phyloP scores from a whole-genome alignment of 257 asterid species.

The Voacanga thouarsii region DNA sequence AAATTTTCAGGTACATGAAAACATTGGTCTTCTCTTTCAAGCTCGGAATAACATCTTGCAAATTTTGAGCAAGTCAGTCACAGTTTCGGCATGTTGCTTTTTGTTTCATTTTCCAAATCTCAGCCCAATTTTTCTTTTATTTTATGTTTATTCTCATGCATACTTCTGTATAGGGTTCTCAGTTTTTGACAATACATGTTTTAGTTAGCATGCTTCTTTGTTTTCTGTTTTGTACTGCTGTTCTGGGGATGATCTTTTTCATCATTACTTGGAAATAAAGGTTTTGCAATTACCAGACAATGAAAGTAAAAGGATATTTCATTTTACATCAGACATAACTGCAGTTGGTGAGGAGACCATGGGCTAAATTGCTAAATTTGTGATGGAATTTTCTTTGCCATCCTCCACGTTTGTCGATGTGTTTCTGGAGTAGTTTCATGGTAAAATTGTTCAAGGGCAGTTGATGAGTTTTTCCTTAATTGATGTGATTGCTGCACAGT shows the following conservation, averaged over 20 bases:
- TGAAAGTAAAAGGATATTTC: background rate
- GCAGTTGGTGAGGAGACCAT: background rate
- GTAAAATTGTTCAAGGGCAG: background rate
- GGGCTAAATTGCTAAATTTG: too few species aligned
- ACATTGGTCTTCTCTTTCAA: slow-evolving; percentile 62
- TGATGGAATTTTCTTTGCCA: background rate
- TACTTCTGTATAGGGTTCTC: too few species aligned
- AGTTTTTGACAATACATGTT: background rate
- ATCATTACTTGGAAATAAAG: background rate
- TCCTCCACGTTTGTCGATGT: background rate
- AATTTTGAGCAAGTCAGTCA: slow-evolving; percentile 55
- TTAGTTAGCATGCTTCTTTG: background rate
- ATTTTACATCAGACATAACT: background rate
- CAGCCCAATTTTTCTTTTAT: background rate
- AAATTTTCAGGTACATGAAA: slow-evolving; percentile 56
- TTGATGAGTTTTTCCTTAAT: background rate
- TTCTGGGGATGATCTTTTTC: background rate
- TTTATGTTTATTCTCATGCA: background rate
- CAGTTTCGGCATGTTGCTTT: slow-evolving; percentile 3
- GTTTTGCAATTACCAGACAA: background rate
- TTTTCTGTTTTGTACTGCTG: background rate
- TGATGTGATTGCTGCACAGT: background rate
- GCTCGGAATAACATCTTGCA: slow-evolving; percentile 74
- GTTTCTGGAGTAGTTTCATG: background rate
- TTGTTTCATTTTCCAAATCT: slow-evolving; percentile 1